Percentiles rank a stretch among this genome's conserved stretches.
Conservation (phyloP, 176 grass and related monocot species). For the Triticum aestivum region IWGSC_CS_RefSeq_v2.1 NC_057800.1:192746301-192746800, state of each 20-base stretch:
- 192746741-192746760: conserved; percentile 84
- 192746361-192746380: background rate
- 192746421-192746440: too few relatives aligned
- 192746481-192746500: background rate
- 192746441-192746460: background rate
- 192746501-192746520: background rate
- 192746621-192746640: background rate
- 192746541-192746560: background rate
- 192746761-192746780: conserved; percentile 64
- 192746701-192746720: background rate
- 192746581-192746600: background rate
- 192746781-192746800: conserved; percentile 66
- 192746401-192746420: background rate
- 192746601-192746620: background rate
- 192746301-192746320: background rate
- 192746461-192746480: background rate
- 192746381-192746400: background rate
- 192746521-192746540: conserved; percentile 22
- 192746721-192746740: conserved; percentile 44
- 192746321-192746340: too few relatives aligned
- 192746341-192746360: background rate
- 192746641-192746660: conserved; percentile 1
- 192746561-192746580: background rate
- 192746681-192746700: background rate
- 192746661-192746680: background rate